Evolutionary conservation across 768 basidiomycete species (phyloP).

Genomic region (Fibroporia radiculosa): DNA sequence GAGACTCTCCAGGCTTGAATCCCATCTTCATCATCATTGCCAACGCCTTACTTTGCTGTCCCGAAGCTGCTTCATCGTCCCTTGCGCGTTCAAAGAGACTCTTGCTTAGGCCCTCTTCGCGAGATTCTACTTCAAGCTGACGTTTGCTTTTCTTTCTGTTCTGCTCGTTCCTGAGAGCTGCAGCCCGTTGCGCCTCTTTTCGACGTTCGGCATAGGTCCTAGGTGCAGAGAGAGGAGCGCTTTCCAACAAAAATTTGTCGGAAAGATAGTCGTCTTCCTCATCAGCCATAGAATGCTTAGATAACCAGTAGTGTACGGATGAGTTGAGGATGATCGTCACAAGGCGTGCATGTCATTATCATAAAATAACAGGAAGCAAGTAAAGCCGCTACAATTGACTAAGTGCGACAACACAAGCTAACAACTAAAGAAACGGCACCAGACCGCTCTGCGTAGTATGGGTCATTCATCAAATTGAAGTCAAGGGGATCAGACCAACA

Average conservation of each 20-base stretch:
- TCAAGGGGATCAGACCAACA: conserved; percentile 15
- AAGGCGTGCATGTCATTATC: conserved; percentile 5
- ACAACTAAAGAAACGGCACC: conserved; percentile 22
- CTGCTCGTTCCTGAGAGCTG: conserved; percentile 59
- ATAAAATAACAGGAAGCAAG: conserved; percentile 6
- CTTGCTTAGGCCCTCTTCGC: conserved; percentile 70
- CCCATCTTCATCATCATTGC: conserved; percentile 95
- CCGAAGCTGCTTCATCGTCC: conserved; percentile 46
- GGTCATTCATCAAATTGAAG: conserved; percentile 9
- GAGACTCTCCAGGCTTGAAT: conserved; percentile 75
- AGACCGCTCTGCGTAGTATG: conserved; percentile 16
- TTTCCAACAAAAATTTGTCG: conserved; percentile 64
- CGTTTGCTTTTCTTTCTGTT: conserved; percentile 57
- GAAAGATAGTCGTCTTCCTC: conserved; percentile 85
- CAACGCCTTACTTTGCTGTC: conserved; percentile 65
- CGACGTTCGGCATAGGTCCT: conserved; percentile 68
- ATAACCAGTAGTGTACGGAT: conserved; percentile 5
- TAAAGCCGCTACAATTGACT: conserved; percentile 15
- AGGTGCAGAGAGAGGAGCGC: conserved; percentile 28
- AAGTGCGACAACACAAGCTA: conserved; percentile 20
- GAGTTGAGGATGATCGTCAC: not conserved
- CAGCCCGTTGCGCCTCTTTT: conserved; percentile 50
- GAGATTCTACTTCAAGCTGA: conserved; percentile 65
- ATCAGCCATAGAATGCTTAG: conserved; percentile 45
- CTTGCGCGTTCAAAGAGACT: conserved; percentile 75